These are phyloP conservation scores for Colletotrichum camelliae DNA, from an alignment of 2,329 filamentous ascomycete genomes.

Conservation along the genomic window DNA sequence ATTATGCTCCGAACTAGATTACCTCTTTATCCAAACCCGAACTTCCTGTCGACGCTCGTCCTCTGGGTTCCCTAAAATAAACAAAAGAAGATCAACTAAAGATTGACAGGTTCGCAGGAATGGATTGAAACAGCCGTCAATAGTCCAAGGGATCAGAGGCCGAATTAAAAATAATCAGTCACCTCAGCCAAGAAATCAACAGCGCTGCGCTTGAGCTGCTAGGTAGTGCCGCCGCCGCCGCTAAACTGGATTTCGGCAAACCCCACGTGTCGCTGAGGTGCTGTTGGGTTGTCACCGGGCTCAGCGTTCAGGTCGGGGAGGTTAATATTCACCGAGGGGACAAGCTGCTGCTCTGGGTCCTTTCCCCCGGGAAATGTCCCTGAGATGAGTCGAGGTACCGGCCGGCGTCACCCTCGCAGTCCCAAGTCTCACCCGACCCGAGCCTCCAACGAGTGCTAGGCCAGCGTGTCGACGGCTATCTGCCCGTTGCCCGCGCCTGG, in stretches of 20 bases:
- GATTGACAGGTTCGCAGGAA: not conserved
- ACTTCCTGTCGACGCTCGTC: not conserved
- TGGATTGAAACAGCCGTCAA: not conserved
- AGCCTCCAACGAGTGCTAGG: not conserved
- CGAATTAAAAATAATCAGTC: not conserved
- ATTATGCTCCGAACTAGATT: not conserved
- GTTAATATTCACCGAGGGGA: conserved; percentile 14
- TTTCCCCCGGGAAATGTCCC: conserved; percentile 4
- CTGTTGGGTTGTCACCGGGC: not conserved
- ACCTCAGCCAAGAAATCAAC: not conserved
- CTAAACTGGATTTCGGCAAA: conserved; percentile 17
- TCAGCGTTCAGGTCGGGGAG: not conserved
- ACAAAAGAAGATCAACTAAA: not conserved
- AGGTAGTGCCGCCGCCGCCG: not conserved
- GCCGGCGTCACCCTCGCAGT: conserved; percentile 1
- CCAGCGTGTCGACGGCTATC: not conserved
- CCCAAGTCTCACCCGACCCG: not conserved
- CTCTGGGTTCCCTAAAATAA: not conserved
- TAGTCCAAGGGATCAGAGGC: not conserved
- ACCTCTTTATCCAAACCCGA: not conserved
- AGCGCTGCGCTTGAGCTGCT: conserved; percentile 6
- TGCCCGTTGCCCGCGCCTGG: not conserved
- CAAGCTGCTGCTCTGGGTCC: not conserved
- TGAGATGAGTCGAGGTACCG: conserved; percentile 4
- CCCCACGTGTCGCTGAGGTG: conserved; percentile 12